phyloP scores from a whole-genome alignment of 1,284 basidiomycete genomes.

The Grifola frondosa region DNA sequence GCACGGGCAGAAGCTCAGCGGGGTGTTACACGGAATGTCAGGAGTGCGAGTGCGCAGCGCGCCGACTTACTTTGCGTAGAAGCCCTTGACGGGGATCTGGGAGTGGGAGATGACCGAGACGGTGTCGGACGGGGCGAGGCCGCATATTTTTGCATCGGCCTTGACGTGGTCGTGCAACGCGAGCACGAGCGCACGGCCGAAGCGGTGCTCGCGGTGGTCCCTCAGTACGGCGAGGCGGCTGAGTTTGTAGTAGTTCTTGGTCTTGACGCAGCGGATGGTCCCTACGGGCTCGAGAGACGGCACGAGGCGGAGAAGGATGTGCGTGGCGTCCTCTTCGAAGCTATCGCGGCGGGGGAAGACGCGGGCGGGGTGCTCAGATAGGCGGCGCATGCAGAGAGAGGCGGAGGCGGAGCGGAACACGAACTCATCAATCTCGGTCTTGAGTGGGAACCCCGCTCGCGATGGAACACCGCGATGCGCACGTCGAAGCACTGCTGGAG shows the following conservation, averaged over 20 bases:
- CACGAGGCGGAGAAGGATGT: constrained; percentile 66
- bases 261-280: constrained; percentile 52
- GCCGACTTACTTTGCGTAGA: constrained; percentile 68
- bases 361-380: constrained; percentile 4
- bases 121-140: constrained; percentile 23
- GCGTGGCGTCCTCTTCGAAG: constrained; percentile 59
- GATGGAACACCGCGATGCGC: constrained; percentile 66
- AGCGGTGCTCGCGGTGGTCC: constrained; percentile 58
- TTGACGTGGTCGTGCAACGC: constrained; percentile 58
- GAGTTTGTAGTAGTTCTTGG: constrained; percentile 58
- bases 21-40: constrained; percentile 11
- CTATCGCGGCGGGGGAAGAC: constrained; percentile 33
- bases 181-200: constrained; percentile 64
- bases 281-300: constrained; percentile 63
- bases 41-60: constrained; percentile 9
- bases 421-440: constrained; percentile 71
- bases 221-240: constrained; percentile 66
- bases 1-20: too few relatives aligned
- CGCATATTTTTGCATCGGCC: constrained; percentile 34
- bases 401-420: constrained; percentile 27
- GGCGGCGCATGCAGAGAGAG: constrained; percentile 1
- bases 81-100: constrained; percentile 65
- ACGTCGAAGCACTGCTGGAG: constrained; percentile 60
- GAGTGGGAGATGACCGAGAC: constrained; percentile 59
- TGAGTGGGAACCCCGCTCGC: constrained; percentile 70